These are phyloP conservation scores for Xylaria digitata DNA, from an alignment of 2,329 filamentous ascomycete genomes.

Conservation along the genomic window DNA sequence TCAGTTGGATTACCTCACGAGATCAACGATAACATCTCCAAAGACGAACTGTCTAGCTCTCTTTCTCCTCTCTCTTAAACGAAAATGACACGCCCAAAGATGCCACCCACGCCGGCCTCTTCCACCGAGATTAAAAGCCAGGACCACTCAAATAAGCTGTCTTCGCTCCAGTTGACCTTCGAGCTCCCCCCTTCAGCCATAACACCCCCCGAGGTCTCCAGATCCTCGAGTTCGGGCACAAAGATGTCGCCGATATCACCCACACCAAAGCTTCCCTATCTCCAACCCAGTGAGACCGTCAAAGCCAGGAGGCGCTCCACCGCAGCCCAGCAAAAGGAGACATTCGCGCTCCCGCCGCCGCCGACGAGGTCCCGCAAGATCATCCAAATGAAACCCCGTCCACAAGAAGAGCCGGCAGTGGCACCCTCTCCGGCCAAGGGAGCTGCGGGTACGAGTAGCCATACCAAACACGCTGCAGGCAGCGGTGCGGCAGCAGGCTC, in stretches of 20 bases:
- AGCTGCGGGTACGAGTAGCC: not conserved
- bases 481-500: constrained; percentile 35
- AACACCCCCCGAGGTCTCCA: constrained; percentile 18
- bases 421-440: constrained; percentile 37
- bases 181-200: constrained; percentile 82
- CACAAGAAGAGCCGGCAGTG: constrained; percentile 53
- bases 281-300: constrained; percentile 60
- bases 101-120: constrained; percentile 81
- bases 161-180: constrained; percentile 74
- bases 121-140: constrained; percentile 83
- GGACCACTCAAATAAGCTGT: constrained; percentile 70
- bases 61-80: not conserved
- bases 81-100: constrained; percentile 72
- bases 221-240: constrained; percentile 53
- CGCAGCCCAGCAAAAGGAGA: constrained; percentile 64
- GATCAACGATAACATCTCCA: not conserved
- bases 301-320: constrained; percentile 66
- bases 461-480: constrained; percentile 33
- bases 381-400: constrained; percentile 91
- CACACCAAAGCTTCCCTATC: constrained; percentile 52
- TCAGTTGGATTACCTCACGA: constrained; percentile 5
- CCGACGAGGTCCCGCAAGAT: constrained; percentile 94
- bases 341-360: constrained; percentile 87
- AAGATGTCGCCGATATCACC: constrained; percentile 50
- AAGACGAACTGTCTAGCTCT: not conserved